Base-by-base conservation (phyloP, 2,329 filamentous ascomycete genomes). In the Cercospora brassicicola region DNA sequence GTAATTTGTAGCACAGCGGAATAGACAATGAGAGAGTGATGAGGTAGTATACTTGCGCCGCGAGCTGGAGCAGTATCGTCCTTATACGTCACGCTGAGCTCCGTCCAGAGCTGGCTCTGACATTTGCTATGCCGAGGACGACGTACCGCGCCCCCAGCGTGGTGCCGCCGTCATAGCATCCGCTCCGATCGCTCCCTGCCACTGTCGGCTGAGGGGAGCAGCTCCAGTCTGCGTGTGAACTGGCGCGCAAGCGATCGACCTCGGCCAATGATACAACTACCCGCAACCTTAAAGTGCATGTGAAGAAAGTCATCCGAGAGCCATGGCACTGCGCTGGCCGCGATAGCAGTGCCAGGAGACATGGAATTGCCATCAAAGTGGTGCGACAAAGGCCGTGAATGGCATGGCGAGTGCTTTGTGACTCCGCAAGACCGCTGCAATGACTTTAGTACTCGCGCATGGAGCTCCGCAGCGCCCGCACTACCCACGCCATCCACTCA, bases 21-120 rank as follows among this genome's bases (percentile, higher is more conserved):
- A 42, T 51, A 67, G 64, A 59, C 67, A 39, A 62, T 53, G 57
- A 59, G 60, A 42, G 59, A 42, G 56, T 62, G 59, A 59, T 59
- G 59, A 59, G 45, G 51, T 28, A 63, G 62, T 59, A 11, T 61
- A 57, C 51, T 65, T 31, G 59, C 18, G 33, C 62, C 45, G 48
- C 62, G 61, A 67, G 62, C 62, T 61, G 65, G 62, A 53, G 61
- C 67, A 67, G 55, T 59, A 59, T 65, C 59, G 64, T 51, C 62
- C 59, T 66, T 72, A 72, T 71, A 73, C 71, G 71, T 73, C 71
- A 73, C 69, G 63, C 60, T 42, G 31, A 67, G 69, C 67, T 65
- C 68, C 67, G 66, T 67, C 56, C 55, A 48, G 51, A 65, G 64
- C 56, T 65, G 31, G 59, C 55, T 59, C 45, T 62, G 42, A 62